phyloP scores from a whole-genome alignment of 2,329 filamentous ascomycete genomes.

The Calonectria pteridis region DNA sequence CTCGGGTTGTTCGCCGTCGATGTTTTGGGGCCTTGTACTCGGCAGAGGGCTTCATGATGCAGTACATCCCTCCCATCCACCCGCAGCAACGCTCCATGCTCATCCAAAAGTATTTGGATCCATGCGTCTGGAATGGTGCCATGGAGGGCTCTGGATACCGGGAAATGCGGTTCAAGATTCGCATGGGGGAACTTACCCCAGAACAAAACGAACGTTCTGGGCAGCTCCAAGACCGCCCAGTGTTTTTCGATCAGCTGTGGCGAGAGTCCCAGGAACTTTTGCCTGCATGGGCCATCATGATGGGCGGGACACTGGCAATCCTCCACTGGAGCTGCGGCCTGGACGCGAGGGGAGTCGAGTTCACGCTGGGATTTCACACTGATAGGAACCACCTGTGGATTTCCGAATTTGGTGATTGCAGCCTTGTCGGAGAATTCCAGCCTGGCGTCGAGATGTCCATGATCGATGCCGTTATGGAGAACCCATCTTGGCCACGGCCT shows the following conservation, averaged over 20 bases:
- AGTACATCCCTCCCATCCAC: constrained; percentile 17
- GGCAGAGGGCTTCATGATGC: constrained; percentile 16
- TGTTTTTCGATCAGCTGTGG: constrained; percentile 39
- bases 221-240: constrained; percentile 26
- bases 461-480: constrained; percentile 15
- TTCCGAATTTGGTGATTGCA: constrained; percentile 40
- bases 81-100: constrained; percentile 10
- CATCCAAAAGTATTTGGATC: not conserved
- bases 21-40: not conserved
- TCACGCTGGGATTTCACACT: constrained; percentile 25
- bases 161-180: constrained; percentile 19
- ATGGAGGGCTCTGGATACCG: constrained; percentile 1
- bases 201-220: not conserved
- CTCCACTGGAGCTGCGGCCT: constrained; percentile 41
- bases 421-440: not conserved
- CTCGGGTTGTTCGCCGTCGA: constrained; percentile 1
- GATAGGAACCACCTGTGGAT: constrained; percentile 35
- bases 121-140: not conserved
- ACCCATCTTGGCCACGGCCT: constrained; percentile 32
- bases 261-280: constrained; percentile 10
- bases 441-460: not conserved
- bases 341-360: constrained; percentile 41
- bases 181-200: constrained; percentile 23
- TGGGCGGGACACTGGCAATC: constrained; percentile 41
- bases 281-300: constrained; percentile 14